Percentiles rank a stretch among this genome's conserved stretches.
Conservation (phyloP, 2,329 filamentous ascomycete genomes). For the Fusarium pseudoanthophilum region DNA sequence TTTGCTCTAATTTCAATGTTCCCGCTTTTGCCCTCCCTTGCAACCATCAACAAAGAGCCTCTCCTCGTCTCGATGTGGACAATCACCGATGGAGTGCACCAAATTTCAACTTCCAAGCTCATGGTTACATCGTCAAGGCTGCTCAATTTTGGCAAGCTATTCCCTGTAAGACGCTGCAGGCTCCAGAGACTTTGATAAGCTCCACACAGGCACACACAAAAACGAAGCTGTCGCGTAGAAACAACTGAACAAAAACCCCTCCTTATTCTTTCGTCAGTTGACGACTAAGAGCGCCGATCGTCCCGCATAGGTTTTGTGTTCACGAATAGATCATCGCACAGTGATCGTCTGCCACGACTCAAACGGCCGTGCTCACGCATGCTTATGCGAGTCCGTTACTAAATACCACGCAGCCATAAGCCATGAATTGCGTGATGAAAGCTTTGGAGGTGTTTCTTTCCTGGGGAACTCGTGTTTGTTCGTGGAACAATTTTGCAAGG, state of each 20-base stretch:
- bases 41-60: slow-evolving; percentile 24
- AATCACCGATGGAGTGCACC: slow-evolving; percentile 27
- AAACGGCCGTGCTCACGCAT: slow-evolving; percentile 33
- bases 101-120: slow-evolving; percentile 15
- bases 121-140: slow-evolving; percentile 15
- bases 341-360: slow-evolving; percentile 37
- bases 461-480: background rate
- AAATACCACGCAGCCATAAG: slow-evolving; percentile 19
- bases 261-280: slow-evolving; percentile 18
- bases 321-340: slow-evolving; percentile 30
- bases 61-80: slow-evolving; percentile 14
- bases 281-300: slow-evolving; percentile 30
- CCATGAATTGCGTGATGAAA: background rate
- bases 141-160: slow-evolving; percentile 7
- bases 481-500: background rate
- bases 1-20: slow-evolving; percentile 35
- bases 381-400: slow-evolving; percentile 27
- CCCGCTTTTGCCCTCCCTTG: slow-evolving; percentile 33
- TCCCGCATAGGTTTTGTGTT: slow-evolving; percentile 18
- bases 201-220: slow-evolving; percentile 3
- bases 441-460: background rate
- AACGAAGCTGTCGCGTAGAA: slow-evolving; percentile 20
- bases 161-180: slow-evolving; percentile 1
- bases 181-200: slow-evolving; percentile 4
- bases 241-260: slow-evolving; percentile 9